Evolutionary conservation across 2,329 filamentous ascomycete species (phyloP).

Genomic region (Talaromyces sp.): DNA sequence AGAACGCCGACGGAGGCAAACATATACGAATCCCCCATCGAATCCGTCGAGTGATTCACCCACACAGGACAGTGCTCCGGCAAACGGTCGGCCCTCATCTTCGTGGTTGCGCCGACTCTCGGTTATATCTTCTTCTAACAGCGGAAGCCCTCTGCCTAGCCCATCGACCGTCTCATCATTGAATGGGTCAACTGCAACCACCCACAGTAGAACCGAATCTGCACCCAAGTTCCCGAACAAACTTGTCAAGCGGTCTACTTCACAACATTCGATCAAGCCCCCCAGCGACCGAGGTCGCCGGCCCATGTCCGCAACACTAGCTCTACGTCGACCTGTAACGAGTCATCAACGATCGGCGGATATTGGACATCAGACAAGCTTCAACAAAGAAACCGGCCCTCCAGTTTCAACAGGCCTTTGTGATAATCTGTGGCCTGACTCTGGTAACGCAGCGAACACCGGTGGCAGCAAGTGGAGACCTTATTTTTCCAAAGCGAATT

Average conservation of each 20-base stretch:
- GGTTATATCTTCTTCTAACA: conserved; percentile 38
- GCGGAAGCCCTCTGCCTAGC: conserved; percentile 44
- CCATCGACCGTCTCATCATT: conserved; percentile 52
- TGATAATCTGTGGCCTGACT: conserved; percentile 1
- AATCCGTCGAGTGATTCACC: conserved; percentile 23
- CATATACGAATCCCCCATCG: conserved; percentile 28
- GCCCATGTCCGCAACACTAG: conserved; percentile 40
- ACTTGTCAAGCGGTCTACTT: conserved; percentile 58
- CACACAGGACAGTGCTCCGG: conserved; percentile 15
- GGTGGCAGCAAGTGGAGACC: conserved; percentile 30
- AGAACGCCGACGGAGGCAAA: conserved; percentile 33
- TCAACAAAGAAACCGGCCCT: conserved; percentile 1
- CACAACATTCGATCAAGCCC: conserved; percentile 45
- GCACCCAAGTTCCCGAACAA: conserved; percentile 50
- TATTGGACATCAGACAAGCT: conserved; percentile 31
- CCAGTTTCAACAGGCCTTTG: conserved; percentile 1
- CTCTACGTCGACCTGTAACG: conserved; percentile 56
- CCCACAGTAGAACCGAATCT: conserved; percentile 32
- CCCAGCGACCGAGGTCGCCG: conserved; percentile 25
- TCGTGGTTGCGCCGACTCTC: conserved; percentile 57
- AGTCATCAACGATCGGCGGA: conserved; percentile 59
- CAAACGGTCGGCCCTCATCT: conserved; percentile 38
- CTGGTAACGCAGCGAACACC: conserved; percentile 4
- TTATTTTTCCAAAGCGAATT: conserved; percentile 26
- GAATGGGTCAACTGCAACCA: conserved; percentile 51